These are phyloP conservation scores for Xylaria sp. DNA, from an alignment of 495 filamentous ascomycete species.

Conservation along the genomic window DNA sequence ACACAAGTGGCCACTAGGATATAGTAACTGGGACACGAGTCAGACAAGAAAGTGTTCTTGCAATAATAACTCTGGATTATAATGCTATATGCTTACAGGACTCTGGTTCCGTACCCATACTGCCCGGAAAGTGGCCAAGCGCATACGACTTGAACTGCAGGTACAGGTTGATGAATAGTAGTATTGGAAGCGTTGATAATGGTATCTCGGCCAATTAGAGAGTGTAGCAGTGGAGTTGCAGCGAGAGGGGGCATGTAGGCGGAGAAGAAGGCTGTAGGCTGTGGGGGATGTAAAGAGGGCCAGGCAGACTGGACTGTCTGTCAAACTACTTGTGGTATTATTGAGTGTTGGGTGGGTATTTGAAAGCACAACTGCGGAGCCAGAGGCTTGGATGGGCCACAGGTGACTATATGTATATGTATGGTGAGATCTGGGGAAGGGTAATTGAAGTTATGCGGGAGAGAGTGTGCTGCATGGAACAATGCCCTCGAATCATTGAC, in stretches of 20 bases:
- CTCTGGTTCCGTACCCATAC: conserved; percentile 63
- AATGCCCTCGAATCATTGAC: neutral
- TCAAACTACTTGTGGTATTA: neutral
- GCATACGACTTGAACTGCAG: conserved; percentile 59
- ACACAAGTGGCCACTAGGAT: conserved; percentile 64
- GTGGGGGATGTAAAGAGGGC: neutral
- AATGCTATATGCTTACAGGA: conserved; percentile 53
- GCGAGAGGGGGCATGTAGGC: conserved; percentile 52
- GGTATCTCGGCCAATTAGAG: conserved; percentile 39
- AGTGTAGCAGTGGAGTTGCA: conserved; percentile 40
- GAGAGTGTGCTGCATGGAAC: conserved; percentile 1
- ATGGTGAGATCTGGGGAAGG: neutral
- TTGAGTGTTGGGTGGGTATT: neutral
- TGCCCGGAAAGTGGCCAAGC: conserved; percentile 68
- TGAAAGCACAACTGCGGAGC: conserved; percentile 19
- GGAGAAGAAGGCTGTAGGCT: neutral
- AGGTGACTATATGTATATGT: neutral
- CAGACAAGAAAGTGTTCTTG: neutral
- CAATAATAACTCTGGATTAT: conserved; percentile 8
- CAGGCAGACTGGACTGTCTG: conserved; percentile 3
- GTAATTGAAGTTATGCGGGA: neutral
- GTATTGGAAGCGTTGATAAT: conserved; percentile 30
- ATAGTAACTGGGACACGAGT: conserved; percentile 57
- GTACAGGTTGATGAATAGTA: conserved; percentile 32
- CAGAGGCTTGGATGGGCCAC: conserved; percentile 20